Conservation (phyloP, 2,329 filamentous ascomycete species). For the Rhynchosporium secalis region DNA sequence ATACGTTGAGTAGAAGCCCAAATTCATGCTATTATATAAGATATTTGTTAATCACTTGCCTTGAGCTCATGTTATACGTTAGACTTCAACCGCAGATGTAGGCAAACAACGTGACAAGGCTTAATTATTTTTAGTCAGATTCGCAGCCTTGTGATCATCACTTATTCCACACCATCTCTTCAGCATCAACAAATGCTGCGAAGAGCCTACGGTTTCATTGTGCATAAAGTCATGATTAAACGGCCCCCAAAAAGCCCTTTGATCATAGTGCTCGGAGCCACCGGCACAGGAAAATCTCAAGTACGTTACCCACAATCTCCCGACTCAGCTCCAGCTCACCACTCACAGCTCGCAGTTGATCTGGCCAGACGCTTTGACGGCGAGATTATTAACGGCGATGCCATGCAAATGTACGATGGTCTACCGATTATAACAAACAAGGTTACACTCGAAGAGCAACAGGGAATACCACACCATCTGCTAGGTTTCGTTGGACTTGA, state of each 20-base stretch:
- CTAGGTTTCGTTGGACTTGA: conserved; percentile 75
- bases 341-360: conserved; percentile 66
- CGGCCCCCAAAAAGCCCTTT: conserved; percentile 57
- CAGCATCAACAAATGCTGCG: conserved; percentile 26
- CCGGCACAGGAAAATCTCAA: conserved; percentile 91
- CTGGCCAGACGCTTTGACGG: conserved; percentile 81
- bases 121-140: neutral
- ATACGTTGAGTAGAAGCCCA: too few species aligned
- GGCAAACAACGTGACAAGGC: conserved; percentile 8
- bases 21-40: too few species aligned
- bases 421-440: conserved; percentile 96
- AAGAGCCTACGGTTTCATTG: conserved; percentile 13
- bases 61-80: neutral
- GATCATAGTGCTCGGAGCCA: conserved; percentile 82
- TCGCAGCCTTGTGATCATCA: conserved; percentile 11
- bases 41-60: neutral
- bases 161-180: neutral
- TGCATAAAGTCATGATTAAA: conserved; percentile 29
- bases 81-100: neutral
- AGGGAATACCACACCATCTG: conserved; percentile 83
- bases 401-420: conserved; percentile 95
- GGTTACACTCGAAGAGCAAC: conserved; percentile 71
- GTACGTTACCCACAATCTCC: conserved; percentile 45
- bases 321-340: conserved; percentile 16
- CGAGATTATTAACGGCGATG: conserved; percentile 95